Evolutionary conservation across 192 early-diverging fungal species (phyloP).

Genomic region (Martensiomyces pterosporus): DNA sequence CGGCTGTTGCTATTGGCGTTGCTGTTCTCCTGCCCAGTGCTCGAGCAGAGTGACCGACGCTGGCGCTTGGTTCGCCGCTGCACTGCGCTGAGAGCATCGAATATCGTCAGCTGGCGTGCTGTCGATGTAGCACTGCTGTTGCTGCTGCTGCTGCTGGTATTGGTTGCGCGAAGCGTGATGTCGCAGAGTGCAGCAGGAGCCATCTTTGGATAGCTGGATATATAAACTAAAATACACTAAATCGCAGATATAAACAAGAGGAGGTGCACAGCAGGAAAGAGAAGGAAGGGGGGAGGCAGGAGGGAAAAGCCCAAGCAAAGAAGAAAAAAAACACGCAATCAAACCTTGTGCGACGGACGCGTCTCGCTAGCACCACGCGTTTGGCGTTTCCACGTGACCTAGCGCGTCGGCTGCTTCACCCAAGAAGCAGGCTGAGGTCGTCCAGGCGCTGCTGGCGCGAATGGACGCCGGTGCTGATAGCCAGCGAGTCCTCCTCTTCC

Average conservation of each 20-base stretch:
- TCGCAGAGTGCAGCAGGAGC: conserved; percentile 33
- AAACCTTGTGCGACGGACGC: no score
- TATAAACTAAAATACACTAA: no score
- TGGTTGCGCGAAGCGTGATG: conserved; percentile 36
- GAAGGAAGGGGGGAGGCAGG: no score
- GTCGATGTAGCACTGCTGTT: conserved; percentile 1
- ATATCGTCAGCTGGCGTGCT: conserved; percentile 30
- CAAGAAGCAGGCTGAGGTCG: conserved; percentile 40
- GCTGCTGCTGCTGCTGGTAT: conserved; percentile 3
- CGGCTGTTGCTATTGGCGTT: conserved; percentile 1
- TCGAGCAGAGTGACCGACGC: conserved; percentile 1
- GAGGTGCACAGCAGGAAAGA: no score
- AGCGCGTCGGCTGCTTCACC: no score
- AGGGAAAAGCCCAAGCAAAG: no score
- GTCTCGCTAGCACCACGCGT: no score
- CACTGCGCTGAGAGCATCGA: conserved; percentile 28
- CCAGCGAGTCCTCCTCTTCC: conserved; percentile 19
- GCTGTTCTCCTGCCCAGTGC: conserved; percentile 13
- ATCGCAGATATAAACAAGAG: neutral
- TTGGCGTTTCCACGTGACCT: no score
- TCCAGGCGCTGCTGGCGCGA: conserved; percentile 49
- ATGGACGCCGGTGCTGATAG: conserved; percentile 30
- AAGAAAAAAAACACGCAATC: no score
- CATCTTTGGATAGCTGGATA: no score
- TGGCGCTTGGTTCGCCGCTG: conserved; percentile 28